A percentile compares a stretch with the other conserved stretches of the same genome.
Conservation (phyloP, 2,329 filamentous ascomycete genomes). For the Calycina herbarum region DNA sequence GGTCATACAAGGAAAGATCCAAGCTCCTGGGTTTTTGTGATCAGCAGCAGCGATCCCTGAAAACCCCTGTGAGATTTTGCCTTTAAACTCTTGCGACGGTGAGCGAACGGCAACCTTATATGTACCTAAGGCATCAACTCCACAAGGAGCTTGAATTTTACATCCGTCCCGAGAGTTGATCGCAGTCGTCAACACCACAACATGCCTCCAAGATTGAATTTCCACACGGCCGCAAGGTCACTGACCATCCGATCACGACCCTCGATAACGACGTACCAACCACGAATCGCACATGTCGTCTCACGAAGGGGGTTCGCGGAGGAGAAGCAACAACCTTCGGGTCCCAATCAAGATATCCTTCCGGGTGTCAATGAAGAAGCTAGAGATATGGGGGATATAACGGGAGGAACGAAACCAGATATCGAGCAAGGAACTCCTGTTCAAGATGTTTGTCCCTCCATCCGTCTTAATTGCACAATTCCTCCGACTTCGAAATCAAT, state of each 20-base stretch:
- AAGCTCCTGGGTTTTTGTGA: slow-evolving; percentile 13
- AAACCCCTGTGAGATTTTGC: slow-evolving; percentile 4
- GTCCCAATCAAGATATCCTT: slow-evolving; percentile 52
- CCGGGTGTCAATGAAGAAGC: slow-evolving; percentile 67
- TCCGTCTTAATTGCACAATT: background rate
- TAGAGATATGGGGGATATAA: slow-evolving; percentile 57
- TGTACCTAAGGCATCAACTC: background rate
- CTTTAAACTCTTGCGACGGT: background rate
- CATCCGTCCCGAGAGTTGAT: background rate
- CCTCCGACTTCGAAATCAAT: slow-evolving; percentile 18
- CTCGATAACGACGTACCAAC: slow-evolving; percentile 35
- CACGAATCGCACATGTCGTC: slow-evolving; percentile 29
- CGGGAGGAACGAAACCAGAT: slow-evolving; percentile 58
- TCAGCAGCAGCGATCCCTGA: slow-evolving; percentile 15
- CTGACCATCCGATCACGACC: slow-evolving; percentile 44
- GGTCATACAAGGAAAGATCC: slow-evolving; percentile 15
- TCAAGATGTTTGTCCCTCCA: slow-evolving; percentile 54
- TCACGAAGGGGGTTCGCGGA: slow-evolving; percentile 35
- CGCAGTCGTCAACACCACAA: slow-evolving; percentile 22
- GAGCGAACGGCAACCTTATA: background rate
- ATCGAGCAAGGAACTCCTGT: slow-evolving; percentile 65
- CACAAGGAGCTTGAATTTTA: slow-evolving; percentile 11
- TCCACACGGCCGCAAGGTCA: slow-evolving; percentile 47
- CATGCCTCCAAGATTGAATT: slow-evolving; percentile 58
- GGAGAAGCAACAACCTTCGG: slow-evolving; percentile 36